Base-by-base conservation (phyloP, 257 asterid species). In the Sherardia arvensis region DNA sequence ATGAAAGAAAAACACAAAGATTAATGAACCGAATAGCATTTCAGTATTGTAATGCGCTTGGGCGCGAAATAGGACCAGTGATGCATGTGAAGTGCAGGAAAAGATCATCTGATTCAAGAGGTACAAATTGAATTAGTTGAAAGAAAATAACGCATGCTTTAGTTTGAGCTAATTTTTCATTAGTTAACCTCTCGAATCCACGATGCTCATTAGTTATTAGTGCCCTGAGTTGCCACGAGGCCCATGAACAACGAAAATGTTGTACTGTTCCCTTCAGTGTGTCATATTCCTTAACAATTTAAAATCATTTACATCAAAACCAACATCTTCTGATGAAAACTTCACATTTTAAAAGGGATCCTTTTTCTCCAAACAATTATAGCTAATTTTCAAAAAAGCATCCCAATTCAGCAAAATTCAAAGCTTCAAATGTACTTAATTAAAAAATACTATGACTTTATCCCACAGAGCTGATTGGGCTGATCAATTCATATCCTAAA, bases 1-100 rank as follows among this genome's bases (percentile, higher is more conserved):
- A 17, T 28, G 62, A 80, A 64, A 61, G 70, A 43, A 61, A 60
- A 75, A 75, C 61, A 8, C 49, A 12, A 29, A 45, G 64, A 25
- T 43, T 28, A 62, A 59, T 22, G 56, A 47, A 29, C 27, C 67
- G 48, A 32, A 20, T n/a, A 8, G 30, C 30, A 6, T 43, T 22
- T 56, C 8, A 30, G 30, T 25, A 15, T 8, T 33, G 26, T 23
- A n/a, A 63, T 6, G 57, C 27, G 17, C 17, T 5, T 6, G 15
- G 0, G 6, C n/a, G 21, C 4, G 43, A 28, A 7, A 58, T 3
- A n/a, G 28, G 56, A 26, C 12, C 49, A 25, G 28, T 56, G 26
- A 56, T 28, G 18, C 18, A 38, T 38, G 12, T 38, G 47, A 18
- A 12, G 47, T 38, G 47, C 12, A 38, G 21, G 20, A 21, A 61